These are phyloP conservation scores for Exsudoporus frostii DNA, from an alignment of 768 basidiomycete species.

Conservation along the genomic window DNA sequence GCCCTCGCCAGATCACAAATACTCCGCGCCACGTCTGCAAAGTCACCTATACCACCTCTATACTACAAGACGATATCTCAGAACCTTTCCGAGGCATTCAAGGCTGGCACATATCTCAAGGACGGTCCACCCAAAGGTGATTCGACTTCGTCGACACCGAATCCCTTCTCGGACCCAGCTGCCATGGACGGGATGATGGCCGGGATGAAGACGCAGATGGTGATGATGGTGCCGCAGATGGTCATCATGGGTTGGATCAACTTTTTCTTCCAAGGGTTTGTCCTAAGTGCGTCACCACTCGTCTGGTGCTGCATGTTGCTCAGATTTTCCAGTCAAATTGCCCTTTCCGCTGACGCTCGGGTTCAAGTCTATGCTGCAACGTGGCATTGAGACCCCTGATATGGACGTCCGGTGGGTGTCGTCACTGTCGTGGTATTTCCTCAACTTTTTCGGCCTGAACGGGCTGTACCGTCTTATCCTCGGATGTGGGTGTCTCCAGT, in stretches of 20 bases:
- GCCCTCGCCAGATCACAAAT: constrained; percentile 81
- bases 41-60: constrained; percentile 74
- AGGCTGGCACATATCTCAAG: constrained; percentile 80
- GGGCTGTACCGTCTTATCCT: constrained; percentile 93
- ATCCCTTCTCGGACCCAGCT: constrained; percentile 84
- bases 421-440: constrained; percentile 98
- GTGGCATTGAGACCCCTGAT: constrained; percentile 91
- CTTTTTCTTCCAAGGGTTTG: constrained; percentile 98
- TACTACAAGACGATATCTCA: constrained; percentile 76
- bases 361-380: constrained; percentile 97
- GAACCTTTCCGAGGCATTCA: constrained; percentile 68
- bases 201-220: constrained; percentile 98
- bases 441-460: constrained; percentile 97
- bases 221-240: constrained; percentile 99
- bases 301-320: background rate
- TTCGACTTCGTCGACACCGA: constrained; percentile 57
- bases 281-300: constrained; percentile 71
- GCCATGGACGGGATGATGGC: constrained; percentile 99
- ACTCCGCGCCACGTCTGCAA: constrained; percentile 74
- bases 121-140: constrained; percentile 72
- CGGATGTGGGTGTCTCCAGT: constrained; percentile 57
- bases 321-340: constrained; percentile 66
- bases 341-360: constrained; percentile 96
- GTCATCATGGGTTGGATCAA: constrained; percentile 99
- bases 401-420: constrained; percentile 99